Base-by-base conservation (phyloP, 2,329 filamentous ascomycete genomes). In the Diaporthe vexans region DNA sequence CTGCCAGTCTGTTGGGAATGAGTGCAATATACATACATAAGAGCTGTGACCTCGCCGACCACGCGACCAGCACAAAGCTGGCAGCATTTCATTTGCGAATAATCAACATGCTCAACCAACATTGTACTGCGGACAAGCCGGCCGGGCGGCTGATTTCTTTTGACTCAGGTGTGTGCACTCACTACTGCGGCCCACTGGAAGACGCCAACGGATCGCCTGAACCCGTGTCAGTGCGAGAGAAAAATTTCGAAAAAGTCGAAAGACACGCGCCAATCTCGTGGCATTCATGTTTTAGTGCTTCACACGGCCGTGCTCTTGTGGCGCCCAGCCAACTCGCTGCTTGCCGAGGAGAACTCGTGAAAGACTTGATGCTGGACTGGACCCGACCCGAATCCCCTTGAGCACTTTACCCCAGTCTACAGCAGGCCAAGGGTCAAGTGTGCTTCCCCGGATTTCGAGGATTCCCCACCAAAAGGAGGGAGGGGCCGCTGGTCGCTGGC, bases 401-500 rank as follows among this genome's bases (percentile, higher is more conserved):
- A 37, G 10, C 37, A 13, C 11, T 43, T 15, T 26, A 24, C 46
- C 46, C 43, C 43, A 67, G 61, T n/a, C 61, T 6, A 19, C 40
- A 43, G 40, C 3, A 7, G 13, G 26, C 21, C 48, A 26, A 51
- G 10, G 46, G 48, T 68, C 33, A 19, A 26, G 7, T 26, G 33
- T 40, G 46, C 48, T 68, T 54, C 63, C 63, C 63, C 63, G 35
- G 63, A 68, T 68, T 68, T 52, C 48, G 37, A 33, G 33, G 1
- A 13, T 54, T 26, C 63, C 63, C 63, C 46, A 52, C 43, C 61
- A 21, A 29, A 4, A 11, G 48, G 43, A 21, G 48, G 43, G 63
- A 68, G 48, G 63, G 63, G 63, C 63, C 63, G 63, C 48, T 40
- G 7, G 63, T 15, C 24, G 63, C 46, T 40, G 46, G 63, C 46